phyloP scores from a whole-genome alignment of 163 green algal species.

The Scenedesmus sp. region DNA sequence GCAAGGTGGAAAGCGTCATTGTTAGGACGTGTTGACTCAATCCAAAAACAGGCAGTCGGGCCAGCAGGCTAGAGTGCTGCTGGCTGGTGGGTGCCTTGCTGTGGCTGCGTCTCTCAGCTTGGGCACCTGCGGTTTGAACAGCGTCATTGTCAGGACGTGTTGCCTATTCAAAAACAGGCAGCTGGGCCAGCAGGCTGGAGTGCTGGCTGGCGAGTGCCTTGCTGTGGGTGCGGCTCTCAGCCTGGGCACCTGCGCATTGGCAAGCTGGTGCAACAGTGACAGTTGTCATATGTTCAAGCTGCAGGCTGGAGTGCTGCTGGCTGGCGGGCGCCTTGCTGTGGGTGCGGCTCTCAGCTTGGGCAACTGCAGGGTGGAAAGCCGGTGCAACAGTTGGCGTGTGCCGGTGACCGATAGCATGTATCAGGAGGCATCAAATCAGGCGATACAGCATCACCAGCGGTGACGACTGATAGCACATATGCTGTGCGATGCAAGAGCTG shows the following conservation, averaged over 20 bases:
- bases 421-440: too few species aligned
- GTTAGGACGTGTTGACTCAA: too few species aligned
- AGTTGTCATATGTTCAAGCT: not conserved
- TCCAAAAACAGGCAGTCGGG: not conserved
- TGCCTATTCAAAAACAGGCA: too few species aligned
- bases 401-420: too few species aligned
- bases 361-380: not conserved
- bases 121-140: not conserved
- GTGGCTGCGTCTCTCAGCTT: not conserved
- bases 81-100: slow-evolving; percentile 35
- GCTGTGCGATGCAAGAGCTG: not conserved
- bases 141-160: too few species aligned
- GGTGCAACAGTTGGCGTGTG: too few species aligned
- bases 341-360: not conserved
- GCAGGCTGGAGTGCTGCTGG: not conserved
- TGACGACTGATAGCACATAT: too few species aligned
- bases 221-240: not conserved
- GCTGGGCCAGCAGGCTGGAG: not conserved
- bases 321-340: slow-evolving; percentile 22
- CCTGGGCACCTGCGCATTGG: not conserved
- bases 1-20: not conserved
- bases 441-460: too few species aligned
- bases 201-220: slow-evolving; percentile 20
- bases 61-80: not conserved
- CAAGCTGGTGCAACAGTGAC: not conserved